A percentile compares a stretch with the other conserved stretches of the same genome.
These are phyloP conservation scores for Phytopythium delawarense DNA, from an alignment of 352 stramenopile species.

Conservation along the genomic window DNA sequence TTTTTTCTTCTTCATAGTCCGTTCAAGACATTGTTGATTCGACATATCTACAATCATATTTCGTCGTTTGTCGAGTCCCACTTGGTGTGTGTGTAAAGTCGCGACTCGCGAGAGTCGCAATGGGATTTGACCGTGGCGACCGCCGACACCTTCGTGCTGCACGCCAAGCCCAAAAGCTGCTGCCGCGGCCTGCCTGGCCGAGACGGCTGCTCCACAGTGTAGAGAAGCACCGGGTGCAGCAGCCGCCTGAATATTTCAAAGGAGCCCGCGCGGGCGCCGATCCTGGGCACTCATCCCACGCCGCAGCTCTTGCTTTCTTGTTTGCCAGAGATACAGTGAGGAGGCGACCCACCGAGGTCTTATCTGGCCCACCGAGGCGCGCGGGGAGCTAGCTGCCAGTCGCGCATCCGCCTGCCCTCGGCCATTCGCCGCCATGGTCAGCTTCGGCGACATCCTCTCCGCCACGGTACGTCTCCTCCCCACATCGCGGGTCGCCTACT, in stretches of 20 bases:
- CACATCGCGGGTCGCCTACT: background rate
- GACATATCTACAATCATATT: too few species aligned
- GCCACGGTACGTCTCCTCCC: conserved; percentile 1
- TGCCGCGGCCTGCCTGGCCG: too few species aligned
- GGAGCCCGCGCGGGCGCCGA: background rate
- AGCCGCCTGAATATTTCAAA: too few species aligned
- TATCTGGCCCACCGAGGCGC: background rate
- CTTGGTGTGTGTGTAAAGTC: background rate
- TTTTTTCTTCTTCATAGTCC: too few species aligned
- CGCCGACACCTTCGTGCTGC: background rate
- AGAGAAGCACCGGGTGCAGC: too few species aligned
- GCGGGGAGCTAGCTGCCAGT: background rate
- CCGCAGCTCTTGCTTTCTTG: background rate
- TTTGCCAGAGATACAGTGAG: background rate
- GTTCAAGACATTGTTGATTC: too few species aligned
- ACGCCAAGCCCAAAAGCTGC: background rate
- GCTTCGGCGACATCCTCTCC: conserved; percentile 6
- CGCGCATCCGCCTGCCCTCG: background rate
- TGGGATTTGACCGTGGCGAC: background rate
- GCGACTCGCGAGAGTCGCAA: background rate
- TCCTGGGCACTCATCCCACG: background rate
- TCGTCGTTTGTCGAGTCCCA: too few species aligned
- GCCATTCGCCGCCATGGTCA: background rate
- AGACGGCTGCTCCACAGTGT: too few species aligned
- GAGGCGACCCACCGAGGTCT: background rate